These are phyloP conservation scores for Phytophthora pini DNA, from an alignment of 352 stramenopile genomes.

Conservation along the genomic window DNA sequence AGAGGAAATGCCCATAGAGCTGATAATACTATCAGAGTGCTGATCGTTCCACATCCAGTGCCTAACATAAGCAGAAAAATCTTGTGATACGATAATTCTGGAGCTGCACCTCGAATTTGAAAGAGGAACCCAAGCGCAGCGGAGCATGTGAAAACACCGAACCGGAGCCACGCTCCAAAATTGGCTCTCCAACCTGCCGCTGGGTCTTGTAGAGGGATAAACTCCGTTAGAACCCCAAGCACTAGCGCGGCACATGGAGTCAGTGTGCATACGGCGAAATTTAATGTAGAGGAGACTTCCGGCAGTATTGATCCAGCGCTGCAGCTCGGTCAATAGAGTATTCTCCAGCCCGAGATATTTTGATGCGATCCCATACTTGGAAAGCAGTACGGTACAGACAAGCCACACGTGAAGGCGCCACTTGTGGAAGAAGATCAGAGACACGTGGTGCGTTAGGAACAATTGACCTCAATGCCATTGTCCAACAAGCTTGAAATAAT, in stretches of 20 bases:
- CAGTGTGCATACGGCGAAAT: constrained; percentile 1
- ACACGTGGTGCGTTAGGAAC: neutral
- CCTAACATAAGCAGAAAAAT: neutral
- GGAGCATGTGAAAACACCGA: neutral
- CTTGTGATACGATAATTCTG: constrained; percentile 1
- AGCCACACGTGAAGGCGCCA: neutral
- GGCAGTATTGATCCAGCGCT: constrained; percentile 1
- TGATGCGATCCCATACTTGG: constrained; percentile 7
- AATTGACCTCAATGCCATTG: constrained; percentile 2
- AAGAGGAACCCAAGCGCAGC: constrained; percentile 6
- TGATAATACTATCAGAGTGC: neutral
- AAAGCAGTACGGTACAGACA: neutral
- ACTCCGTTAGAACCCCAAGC: constrained; percentile 9
- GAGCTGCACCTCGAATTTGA: constrained; percentile 4
- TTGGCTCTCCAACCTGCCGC: constrained; percentile 16
- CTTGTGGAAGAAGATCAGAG: neutral
- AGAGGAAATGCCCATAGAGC: constrained; percentile 11
- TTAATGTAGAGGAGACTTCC: neutral
- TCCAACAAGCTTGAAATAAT: too few species aligned
- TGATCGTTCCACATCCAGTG: constrained; percentile 1
- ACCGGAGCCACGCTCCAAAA: constrained; percentile 15
- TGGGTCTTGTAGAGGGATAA: constrained; percentile 19
- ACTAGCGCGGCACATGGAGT: constrained; percentile 3
- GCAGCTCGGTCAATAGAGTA: constrained; percentile 8
- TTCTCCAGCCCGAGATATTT: constrained; percentile 10